phyloP scores from a whole-genome alignment of 306 rosid genomes.

The Citrullus mucosospermus region DNA sequence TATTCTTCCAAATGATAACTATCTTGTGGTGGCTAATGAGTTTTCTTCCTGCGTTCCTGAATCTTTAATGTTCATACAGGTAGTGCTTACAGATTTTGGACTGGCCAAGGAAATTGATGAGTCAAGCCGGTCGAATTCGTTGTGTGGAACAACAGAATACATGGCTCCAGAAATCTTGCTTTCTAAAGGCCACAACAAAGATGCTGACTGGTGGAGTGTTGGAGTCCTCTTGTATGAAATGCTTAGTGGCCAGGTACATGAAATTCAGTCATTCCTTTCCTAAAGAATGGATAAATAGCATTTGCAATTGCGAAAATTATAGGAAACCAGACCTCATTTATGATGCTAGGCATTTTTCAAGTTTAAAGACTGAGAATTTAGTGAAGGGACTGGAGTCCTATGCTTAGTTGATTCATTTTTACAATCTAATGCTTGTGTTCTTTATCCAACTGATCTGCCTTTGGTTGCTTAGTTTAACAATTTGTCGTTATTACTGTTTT shows the following conservation, averaged over 20 bases:
- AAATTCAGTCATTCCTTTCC: background rate
- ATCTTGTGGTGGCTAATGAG: constrained; percentile 3
- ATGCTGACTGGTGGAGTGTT: constrained; percentile 96
- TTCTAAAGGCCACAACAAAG: constrained; percentile 89
- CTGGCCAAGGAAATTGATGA: constrained; percentile 83
- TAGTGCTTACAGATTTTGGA: constrained; percentile 93
- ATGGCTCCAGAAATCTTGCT: constrained; percentile 93
- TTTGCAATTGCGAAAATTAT: background rate
- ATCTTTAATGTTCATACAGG: constrained; percentile 30
- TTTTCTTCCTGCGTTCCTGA: background rate
- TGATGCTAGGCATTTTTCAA: background rate
- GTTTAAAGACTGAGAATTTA: background rate
- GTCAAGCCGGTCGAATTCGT: constrained; percentile 73
- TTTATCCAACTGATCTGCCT: background rate
- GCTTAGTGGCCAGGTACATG: constrained; percentile 80
- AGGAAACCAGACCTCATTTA: background rate
- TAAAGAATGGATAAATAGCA: background rate
- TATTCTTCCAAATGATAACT: background rate
- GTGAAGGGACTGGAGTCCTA: background rate
- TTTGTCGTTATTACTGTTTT: background rate
- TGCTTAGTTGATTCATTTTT: background rate
- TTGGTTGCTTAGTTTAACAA: background rate
- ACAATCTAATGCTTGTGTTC: background rate
- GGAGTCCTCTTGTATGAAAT: constrained; percentile 88
- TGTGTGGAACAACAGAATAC: constrained; percentile 89